phyloP scores from a whole-genome alignment of 1,284 basidiomycete genomes.

The Takashimella tepidaria region DNA sequence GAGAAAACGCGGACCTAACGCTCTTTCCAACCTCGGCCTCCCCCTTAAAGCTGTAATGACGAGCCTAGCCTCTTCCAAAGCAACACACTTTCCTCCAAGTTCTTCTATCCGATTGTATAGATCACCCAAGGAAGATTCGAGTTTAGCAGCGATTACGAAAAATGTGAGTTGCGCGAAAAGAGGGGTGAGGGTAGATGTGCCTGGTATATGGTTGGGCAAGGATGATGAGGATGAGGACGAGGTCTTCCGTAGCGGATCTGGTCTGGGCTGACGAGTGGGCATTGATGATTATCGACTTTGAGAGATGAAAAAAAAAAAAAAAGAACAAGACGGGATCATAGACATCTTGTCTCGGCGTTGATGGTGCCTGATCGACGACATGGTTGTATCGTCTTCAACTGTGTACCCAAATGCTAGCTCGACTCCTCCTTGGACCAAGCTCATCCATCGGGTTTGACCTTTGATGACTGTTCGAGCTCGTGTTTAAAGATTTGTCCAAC shows the following conservation, averaged over 20 bases:
- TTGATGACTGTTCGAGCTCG: too few species aligned
- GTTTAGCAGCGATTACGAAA: conserved; percentile 41
- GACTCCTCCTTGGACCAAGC: too few species aligned
- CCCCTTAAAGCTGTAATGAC: conserved; percentile 40
- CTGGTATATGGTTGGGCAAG: background rate
- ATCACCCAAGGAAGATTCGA: conserved; percentile 17
- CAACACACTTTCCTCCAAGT: conserved; percentile 36
- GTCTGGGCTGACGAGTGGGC: background rate
- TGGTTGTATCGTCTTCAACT: too few species aligned
- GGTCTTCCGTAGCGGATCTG: background rate
- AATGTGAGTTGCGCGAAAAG: conserved; percentile 39
- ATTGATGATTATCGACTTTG: too few species aligned
- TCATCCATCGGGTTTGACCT: too few species aligned
- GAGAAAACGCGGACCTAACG: conserved; percentile 14
- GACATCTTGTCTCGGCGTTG: too few species aligned
- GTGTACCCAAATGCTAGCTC: too few species aligned
- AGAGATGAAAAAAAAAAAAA: too few species aligned
- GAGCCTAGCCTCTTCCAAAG: conserved; percentile 21
- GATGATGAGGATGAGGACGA: conserved; percentile 1
- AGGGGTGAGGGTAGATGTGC: conserved; percentile 21
- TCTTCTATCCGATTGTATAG: conserved; percentile 29
- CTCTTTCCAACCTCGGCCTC: conserved; percentile 30
- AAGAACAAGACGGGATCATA: too few species aligned
- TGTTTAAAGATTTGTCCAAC: too few species aligned
- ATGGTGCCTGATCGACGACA: too few species aligned